Conservation (phyloP, 2,329 filamentous ascomycete species). For the Mycocentrospora acerina region DNA sequence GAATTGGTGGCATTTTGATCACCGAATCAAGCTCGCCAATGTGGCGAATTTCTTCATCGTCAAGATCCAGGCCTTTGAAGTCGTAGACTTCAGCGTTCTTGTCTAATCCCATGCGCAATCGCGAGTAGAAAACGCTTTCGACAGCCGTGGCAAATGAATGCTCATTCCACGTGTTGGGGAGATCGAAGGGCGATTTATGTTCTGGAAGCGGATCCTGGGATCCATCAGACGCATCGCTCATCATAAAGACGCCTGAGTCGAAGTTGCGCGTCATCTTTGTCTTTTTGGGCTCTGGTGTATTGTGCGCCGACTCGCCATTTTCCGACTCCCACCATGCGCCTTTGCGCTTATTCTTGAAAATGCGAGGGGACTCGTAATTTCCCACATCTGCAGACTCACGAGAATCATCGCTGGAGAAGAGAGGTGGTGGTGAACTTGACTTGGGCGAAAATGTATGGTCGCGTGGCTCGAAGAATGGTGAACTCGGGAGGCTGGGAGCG, state of each 20-base stretch:
- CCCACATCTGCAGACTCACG: slow-evolving; percentile 28
- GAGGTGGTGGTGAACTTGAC: slow-evolving; percentile 33
- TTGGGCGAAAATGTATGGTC: slow-evolving; percentile 24
- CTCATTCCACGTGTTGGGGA: slow-evolving; percentile 4
- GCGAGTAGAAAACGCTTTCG: slow-evolving; percentile 11
- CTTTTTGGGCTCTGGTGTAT: slow-evolving; percentile 24
- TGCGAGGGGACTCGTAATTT: slow-evolving; percentile 36
- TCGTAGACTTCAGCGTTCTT: slow-evolving; percentile 17
- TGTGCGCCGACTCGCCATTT: slow-evolving; percentile 14
- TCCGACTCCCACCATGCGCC: slow-evolving; percentile 33
- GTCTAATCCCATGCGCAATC: slow-evolving; percentile 16
- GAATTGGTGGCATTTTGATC: slow-evolving; percentile 24
- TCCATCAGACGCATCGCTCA: slow-evolving; percentile 28
- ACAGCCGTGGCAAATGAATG: slow-evolving; percentile 7
- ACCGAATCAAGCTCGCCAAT: slow-evolving; percentile 28
- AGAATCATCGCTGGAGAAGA: slow-evolving; percentile 39
- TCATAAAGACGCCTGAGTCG: slow-evolving; percentile 36
- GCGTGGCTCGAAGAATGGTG: slow-evolving; percentile 26
- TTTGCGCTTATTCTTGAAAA: slow-evolving; percentile 35
- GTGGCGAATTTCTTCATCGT: slow-evolving; percentile 25
- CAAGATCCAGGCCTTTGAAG: slow-evolving; percentile 13
- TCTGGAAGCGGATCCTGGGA: slow-evolving; percentile 13
- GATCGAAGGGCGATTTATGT: slow-evolving; percentile 17
- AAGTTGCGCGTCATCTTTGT: slow-evolving; percentile 31
- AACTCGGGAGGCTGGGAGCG: slow-evolving; percentile 20